Base-by-base conservation (phyloP, 768 basidiomycete species). In the Lanmaoa rubissima region DNA sequence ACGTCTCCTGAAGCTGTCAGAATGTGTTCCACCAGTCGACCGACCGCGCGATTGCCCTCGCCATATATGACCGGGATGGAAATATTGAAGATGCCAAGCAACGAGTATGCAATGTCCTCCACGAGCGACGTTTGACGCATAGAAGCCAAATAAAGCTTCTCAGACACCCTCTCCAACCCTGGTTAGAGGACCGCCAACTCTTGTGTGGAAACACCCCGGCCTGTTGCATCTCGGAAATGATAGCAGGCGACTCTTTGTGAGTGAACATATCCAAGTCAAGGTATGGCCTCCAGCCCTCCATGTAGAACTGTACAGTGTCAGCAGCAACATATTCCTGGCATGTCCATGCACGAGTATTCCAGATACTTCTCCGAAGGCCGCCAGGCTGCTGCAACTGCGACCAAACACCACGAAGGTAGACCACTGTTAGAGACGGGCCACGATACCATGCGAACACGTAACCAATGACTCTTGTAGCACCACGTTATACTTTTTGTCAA, bases 221-320 rank as follows among this genome's bases (percentile, higher is more conserved):
- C 3, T 19, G 40, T 16, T 53, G 19, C 55, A 58, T 60, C 24
- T 60, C 59, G 13, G 19, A 26, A 14, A 53, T 8, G 8, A 60
- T 42, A 2, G 5, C 4, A 10, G 52, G 43, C 1, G 51, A 59
- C 11, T 60, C 26, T 17, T 59, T 59, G 44, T 59, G 57, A 28
- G 60, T 59, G 36, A 32, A 48, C 6, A 41, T n/a, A 1, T 16
- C 19, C 41, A 60, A 28, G 0, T 9, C 47, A 3, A 51, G 50
- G 16, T 60, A 60, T 3, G 54, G 54, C n/a, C 47, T 50, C 60
- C 57, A 58, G 35, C 57, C 57, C 10, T 58, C 55, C 0, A 60
- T 61, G 31, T 62, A 62, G 40, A 62, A 61, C 19, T 42, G 48
- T 14, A 61, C 40, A 0, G 10, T 10, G 14, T 48, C 2, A 0